Evolutionary conservation across 1,284 basidiomycete species (phyloP), one percentile per base, ranked within the genome.

Genomic region (Hemileia vastatrix): DNA sequence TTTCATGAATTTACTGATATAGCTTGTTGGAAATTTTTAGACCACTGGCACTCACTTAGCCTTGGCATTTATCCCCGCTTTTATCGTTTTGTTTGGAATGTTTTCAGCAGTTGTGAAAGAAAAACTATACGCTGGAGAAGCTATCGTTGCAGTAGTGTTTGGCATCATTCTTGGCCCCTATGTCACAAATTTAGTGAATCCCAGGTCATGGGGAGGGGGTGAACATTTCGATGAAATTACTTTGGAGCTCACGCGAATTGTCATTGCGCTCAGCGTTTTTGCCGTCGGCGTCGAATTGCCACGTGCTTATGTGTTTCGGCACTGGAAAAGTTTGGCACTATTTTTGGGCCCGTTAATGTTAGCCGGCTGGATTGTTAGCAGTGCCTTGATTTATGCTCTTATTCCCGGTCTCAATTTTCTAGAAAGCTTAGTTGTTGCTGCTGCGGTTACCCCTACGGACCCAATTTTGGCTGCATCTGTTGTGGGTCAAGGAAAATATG

Each of bases 221-320:
- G 32, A 64, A 23, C 51, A 67, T 15, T 68, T 68, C 27, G 68
- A 78, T 60, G 73, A 77, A 47, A 71, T 79, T 64, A 77, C 77
- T 1, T 70, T 79, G 65, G 95, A 99, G 77, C 81, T 98, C 70
- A 93, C 91, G 19, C 83, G 94, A n/a, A 86, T 98, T 63, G 89
- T 97, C 61, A 85, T 98, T 53, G 94, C 94, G 4, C 88, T 98
- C 63, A 92, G 92, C 44, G 94, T 99, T 3, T 99, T 99, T 76
- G 92, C 94, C 8, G 90, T 98, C 65, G 95, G 95, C 2, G 95
- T 98, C 44, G 78, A 76, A 52, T 79, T 95, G 72, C 92, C 92
- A 24, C 93, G 92, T 77, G 77, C 67, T 33, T 67, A 51, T 49
- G 48, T 50, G 81, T 80, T 82, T 49, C 82, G 84, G 21, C 94